Evolutionary conservation across 352 stramenopile genomes (phyloP).

Genomic region (Globisporangium paddicum): DNA sequence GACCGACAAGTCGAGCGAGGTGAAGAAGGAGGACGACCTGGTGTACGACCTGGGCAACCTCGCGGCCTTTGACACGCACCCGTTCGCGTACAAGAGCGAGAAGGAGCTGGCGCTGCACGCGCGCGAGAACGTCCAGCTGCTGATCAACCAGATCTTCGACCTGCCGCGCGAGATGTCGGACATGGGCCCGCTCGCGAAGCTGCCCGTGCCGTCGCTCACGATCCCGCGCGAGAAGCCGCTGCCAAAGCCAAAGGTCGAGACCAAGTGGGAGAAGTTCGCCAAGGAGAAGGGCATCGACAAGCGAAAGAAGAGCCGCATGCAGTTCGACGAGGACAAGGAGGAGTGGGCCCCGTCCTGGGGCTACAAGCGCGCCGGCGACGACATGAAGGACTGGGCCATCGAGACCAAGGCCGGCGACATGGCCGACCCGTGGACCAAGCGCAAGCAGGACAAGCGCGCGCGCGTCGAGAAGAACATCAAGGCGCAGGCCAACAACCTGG

Average conservation of each 20-base stretch:
- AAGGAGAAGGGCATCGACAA: constrained; percentile 97
- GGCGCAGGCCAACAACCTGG: constrained; percentile 70
- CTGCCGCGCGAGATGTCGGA: constrained; percentile 92
- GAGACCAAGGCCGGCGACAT: constrained; percentile 92
- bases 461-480: constrained; percentile 92
- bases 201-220: constrained; percentile 56
- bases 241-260: constrained; percentile 93
- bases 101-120: constrained; percentile 90
- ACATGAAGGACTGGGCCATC: constrained; percentile 92
- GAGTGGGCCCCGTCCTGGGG: constrained; percentile 93
- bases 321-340: constrained; percentile 93
- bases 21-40: constrained; percentile 82
- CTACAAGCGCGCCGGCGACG: constrained; percentile 85
- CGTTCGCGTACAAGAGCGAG: constrained; percentile 75
- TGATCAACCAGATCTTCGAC: constrained; percentile 92
- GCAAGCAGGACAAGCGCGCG: constrained; percentile 89
- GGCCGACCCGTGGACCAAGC: constrained; percentile 93
- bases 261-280: constrained; percentile 99
- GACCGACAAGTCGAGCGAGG: constrained; percentile 47
- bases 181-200: constrained; percentile 86
- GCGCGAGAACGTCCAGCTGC: constrained; percentile 90
- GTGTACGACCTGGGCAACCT: constrained; percentile 89
- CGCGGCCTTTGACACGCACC: constrained; percentile 86
- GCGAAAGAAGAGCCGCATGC: constrained; percentile 95
- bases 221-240: constrained; percentile 89